Evolutionary conservation across 2,329 filamentous ascomycete species (phyloP).

Genomic region (Curvularia eragrostidis): DNA sequence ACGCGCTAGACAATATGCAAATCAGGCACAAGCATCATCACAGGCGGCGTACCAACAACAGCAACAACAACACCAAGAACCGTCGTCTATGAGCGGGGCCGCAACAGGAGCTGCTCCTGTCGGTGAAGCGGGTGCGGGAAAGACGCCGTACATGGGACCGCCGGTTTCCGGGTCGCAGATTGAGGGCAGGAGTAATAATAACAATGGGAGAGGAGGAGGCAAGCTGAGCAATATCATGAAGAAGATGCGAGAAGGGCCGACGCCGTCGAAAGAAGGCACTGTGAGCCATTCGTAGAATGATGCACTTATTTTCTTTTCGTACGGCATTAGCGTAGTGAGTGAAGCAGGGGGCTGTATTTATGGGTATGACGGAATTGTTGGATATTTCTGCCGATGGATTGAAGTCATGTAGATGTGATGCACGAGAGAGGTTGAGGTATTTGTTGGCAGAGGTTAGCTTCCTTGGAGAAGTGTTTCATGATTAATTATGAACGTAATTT

Average conservation of each 20-base stretch:
- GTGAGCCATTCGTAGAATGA: not conserved
- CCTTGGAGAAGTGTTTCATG: not conserved
- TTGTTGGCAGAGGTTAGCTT: not conserved
- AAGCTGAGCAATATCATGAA: constrained; percentile 44
- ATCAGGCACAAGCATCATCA: constrained; percentile 11
- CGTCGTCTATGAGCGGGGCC: not conserved
- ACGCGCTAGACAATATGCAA: constrained; percentile 14
- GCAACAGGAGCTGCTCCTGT: not conserved
- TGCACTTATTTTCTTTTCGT: not conserved
- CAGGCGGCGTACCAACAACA: constrained; percentile 9
- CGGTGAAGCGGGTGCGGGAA: constrained; percentile 7
- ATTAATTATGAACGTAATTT: not conserved
- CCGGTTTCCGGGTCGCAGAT: constrained; percentile 34
- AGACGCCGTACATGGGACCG: constrained; percentile 27
- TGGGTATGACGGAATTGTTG: not conserved
- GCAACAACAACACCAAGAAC: not conserved
- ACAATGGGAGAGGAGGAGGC: constrained; percentile 26
- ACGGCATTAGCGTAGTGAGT: not conserved
- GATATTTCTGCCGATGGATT: not conserved
- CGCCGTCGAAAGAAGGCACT: constrained; percentile 18
- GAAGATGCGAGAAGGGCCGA: constrained; percentile 44
- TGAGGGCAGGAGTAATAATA: constrained; percentile 28
- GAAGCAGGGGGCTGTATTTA: not conserved
- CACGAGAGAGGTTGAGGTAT: not conserved
- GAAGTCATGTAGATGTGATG: not conserved